Evolutionary conservation across 2,329 filamentous ascomycete genomes (phyloP).

Genomic region (Cordyceps cateniannulata): DNA sequence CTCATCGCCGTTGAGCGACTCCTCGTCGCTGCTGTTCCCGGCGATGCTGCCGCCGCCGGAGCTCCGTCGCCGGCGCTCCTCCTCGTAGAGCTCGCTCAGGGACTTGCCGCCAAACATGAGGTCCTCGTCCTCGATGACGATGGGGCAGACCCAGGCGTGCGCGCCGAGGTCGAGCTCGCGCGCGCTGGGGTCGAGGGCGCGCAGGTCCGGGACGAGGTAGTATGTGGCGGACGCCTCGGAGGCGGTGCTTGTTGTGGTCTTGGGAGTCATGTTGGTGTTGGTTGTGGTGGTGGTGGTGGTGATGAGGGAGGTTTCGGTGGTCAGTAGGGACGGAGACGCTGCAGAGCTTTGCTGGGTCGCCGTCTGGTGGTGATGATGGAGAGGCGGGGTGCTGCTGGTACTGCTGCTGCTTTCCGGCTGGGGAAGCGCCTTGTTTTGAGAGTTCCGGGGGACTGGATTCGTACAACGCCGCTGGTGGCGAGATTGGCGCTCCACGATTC

Average conservation of each 20-base stretch:
- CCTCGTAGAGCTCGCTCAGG: constrained; percentile 54
- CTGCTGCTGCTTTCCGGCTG: not conserved
- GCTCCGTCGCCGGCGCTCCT: constrained; percentile 43
- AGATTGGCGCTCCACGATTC: constrained; percentile 6
- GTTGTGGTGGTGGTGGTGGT: not conserved
- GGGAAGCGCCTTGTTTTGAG: not conserved
- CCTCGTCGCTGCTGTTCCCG: constrained; percentile 22
- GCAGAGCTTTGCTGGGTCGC: not conserved
- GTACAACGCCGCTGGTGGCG: constrained; percentile 5
- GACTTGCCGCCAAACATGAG: constrained; percentile 56
- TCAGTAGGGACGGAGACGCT: not conserved
- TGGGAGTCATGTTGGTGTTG: constrained; percentile 4
- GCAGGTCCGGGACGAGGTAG: constrained; percentile 28
- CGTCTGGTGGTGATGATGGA: not conserved
- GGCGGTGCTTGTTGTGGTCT: not conserved
- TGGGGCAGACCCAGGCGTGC: constrained; percentile 45
- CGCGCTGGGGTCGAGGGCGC: constrained; percentile 26
- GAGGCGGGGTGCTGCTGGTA: not conserved
- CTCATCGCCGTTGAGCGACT: not conserved
- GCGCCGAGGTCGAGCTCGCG: constrained; percentile 28
- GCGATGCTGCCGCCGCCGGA: constrained; percentile 27
- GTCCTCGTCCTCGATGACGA: constrained; percentile 55
- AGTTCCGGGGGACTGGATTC: not conserved
- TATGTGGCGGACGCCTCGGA: constrained; percentile 3
- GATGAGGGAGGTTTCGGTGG: not conserved